Evolutionary conservation across 768 basidiomycete genomes (phyloP), one percentile per base, ranked within the genome.

Genomic region (Hypholoma sublateritium): DNA sequence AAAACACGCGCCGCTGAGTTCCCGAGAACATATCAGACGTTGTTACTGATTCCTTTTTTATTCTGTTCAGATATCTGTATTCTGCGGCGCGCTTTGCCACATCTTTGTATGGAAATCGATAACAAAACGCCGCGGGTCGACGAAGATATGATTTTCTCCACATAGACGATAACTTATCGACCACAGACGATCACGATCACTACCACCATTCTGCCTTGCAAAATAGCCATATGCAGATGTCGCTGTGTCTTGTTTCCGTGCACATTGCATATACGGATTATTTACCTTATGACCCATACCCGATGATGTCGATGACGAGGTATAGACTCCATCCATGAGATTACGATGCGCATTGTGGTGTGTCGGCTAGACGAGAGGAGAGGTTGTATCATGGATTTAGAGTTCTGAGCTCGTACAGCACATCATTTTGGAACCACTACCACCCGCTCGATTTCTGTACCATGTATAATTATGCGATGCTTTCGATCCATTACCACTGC

Each of bases 81-180:
- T 75, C 55, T 65, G 59, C 7, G 77, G 74, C 34, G 65, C 75
- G 44, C 56, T 54, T 22, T 75, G 71, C 42, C 67, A 70, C 53
- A 51, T 72, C 12, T 36, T 70, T 24, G 64, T 72, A 1, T 72
- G 76, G 67, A 71, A 63, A 61, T 62, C 63, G 5, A 58, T 75
- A 46, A 61, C 63, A 11, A 68, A 59, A 57, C 66, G 76, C 53
- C 72, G 67, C 62, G 66, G 65, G 16, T 66, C 65, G 16, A 63
- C 36, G 51, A 64, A 60, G 55, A 55, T 68, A n/a, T 66, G 55
- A 57, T 24, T 24, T 24, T 46, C 21, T 19, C 24, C 21, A n/a
- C 8, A 52, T 24, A 21, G 39, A n/a, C 13, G 11, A 52, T 52
- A 42, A 52, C 22, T 41, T 41, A 52, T 41, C 42, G 17, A 52